phyloP scores from a whole-genome alignment of 805 yeast genomes.

The Candida silvatica region DNA sequence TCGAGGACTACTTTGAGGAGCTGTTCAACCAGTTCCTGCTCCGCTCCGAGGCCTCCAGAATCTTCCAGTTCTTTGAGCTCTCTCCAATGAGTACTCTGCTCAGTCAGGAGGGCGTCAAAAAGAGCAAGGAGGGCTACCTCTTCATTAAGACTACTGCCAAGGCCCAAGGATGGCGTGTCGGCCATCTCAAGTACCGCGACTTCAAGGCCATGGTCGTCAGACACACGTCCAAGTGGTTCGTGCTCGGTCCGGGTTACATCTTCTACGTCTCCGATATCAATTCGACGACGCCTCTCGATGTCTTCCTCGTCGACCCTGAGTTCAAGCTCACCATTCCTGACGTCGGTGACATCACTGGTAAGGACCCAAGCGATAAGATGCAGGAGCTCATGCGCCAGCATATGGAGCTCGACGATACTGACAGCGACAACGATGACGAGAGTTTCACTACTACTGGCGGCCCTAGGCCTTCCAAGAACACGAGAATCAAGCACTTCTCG shows the following conservation, averaged over 20 bases:
- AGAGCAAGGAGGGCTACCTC: conserved; percentile 85
- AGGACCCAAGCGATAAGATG: conserved; percentile 13
- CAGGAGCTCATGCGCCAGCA: conserved; percentile 19
- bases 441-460: conserved; percentile 25
- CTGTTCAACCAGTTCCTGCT: conserved; percentile 52
- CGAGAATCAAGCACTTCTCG: conserved; percentile 46
- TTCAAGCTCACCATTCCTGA: conserved; percentile 50
- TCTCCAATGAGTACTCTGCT: conserved; percentile 82
- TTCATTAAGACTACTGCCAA: conserved; percentile 76
- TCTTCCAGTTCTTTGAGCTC: conserved; percentile 82
- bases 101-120: conserved; percentile 71
- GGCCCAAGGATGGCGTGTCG: conserved; percentile 93
- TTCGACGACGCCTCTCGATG: conserved; percentile 85
- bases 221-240: conserved; percentile 87
- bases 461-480: conserved; percentile 27
- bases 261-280: conserved; percentile 80
- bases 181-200: conserved; percentile 75
- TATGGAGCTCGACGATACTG: conserved; percentile 24
- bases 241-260: conserved; percentile 77
- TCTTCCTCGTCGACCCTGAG: conserved; percentile 76
- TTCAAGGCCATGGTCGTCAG: conserved; percentile 82
- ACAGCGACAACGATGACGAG: conserved; percentile 30
- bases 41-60: conserved; percentile 71
- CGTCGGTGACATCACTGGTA: conserved; percentile 4
- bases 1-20: conserved; percentile 62